Conservation (phyloP, 805 yeast genomes). For the Cyberlindnera xishuangbannaensis region DNA sequence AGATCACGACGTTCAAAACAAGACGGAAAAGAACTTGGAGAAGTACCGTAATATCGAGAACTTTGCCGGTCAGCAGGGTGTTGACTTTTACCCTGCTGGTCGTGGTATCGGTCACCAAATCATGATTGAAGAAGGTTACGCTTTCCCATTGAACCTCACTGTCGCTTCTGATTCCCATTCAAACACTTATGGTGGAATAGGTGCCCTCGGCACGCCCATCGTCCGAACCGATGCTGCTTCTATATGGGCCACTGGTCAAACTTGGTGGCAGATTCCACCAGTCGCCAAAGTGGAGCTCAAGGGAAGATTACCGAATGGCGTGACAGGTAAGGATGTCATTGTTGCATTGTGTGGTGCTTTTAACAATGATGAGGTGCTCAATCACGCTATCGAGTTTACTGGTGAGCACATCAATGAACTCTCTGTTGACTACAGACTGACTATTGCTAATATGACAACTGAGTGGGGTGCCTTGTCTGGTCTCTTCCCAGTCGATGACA, state of each 20-base stretch:
- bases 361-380: constrained; percentile 87
- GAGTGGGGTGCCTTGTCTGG: constrained; percentile 99
- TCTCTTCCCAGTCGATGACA: constrained; percentile 89
- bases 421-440: constrained; percentile 77
- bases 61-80: constrained; percentile 85
- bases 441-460: constrained; percentile 96
- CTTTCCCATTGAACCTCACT: constrained; percentile 86
- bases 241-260: constrained; percentile 99
- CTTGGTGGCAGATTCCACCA: constrained; percentile 99
- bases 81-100: constrained; percentile 97
- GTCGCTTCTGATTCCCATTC: constrained; percentile 98
- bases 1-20: constrained; percentile 98
- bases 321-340: constrained; percentile 94
- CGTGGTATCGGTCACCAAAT: constrained; percentile 99
- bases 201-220: constrained; percentile 93
- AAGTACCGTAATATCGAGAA: constrained; percentile 85
- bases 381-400: constrained; percentile 89
- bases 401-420: constrained; percentile 72
- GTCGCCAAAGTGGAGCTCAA: constrained; percentile 88
- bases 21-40: constrained; percentile 77
- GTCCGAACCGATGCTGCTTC: constrained; percentile 99
- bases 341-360: constrained; percentile 92
- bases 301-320: constrained; percentile 79
- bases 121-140: constrained; percentile 98
- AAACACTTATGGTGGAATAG: constrained; percentile 96